These are phyloP conservation scores for Rhizophlyctis rosea DNA, from an alignment of 192 early-diverging fungal species.

Conservation along the genomic window DNA sequence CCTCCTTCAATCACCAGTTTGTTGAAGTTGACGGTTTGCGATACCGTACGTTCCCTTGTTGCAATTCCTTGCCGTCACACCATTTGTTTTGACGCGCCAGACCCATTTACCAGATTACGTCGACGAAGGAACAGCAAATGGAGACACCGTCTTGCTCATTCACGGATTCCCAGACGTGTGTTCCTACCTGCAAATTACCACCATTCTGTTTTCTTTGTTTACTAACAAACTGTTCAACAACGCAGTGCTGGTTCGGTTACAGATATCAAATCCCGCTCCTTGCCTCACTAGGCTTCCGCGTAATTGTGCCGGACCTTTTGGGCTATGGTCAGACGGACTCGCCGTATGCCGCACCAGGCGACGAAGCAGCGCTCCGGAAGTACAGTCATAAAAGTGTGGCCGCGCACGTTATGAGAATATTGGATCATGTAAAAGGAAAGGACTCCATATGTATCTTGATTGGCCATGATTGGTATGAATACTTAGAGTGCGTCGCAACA, in stretches of 20 bases:
- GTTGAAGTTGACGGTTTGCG: conserved; percentile 17
- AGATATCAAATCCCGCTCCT: conserved; percentile 31
- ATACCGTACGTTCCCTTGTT: conserved; percentile 25
- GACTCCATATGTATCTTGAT: conserved; percentile 46
- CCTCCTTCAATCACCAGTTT: conserved; percentile 30
- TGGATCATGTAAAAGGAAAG: conserved; percentile 52
- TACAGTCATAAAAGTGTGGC: conserved; percentile 52
- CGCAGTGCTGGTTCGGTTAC: conserved; percentile 15
- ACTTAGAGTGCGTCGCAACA: background rate
- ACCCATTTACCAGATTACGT: conserved; percentile 18
- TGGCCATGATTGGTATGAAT: conserved; percentile 62
- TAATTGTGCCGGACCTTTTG: conserved; percentile 35
- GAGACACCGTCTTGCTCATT: conserved; percentile 6
- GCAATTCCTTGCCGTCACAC: no score
- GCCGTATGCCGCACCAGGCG: conserved; percentile 21
- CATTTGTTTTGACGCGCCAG: background rate
- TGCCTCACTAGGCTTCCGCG: conserved; percentile 26
- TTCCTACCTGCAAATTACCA: background rate
- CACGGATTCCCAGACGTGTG: conserved; percentile 32
- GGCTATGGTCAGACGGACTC: conserved; percentile 44
- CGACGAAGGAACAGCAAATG: conserved; percentile 14
- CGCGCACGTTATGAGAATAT: conserved; percentile 51
- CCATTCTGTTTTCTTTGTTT: background rate
- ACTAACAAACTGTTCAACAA: background rate
- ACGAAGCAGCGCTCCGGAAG: conserved; percentile 16